Evolutionary conservation across 768 basidiomycete genomes (phyloP), one percentile per base, ranked within the genome.

Genomic region (Mycena galopus): DNA sequence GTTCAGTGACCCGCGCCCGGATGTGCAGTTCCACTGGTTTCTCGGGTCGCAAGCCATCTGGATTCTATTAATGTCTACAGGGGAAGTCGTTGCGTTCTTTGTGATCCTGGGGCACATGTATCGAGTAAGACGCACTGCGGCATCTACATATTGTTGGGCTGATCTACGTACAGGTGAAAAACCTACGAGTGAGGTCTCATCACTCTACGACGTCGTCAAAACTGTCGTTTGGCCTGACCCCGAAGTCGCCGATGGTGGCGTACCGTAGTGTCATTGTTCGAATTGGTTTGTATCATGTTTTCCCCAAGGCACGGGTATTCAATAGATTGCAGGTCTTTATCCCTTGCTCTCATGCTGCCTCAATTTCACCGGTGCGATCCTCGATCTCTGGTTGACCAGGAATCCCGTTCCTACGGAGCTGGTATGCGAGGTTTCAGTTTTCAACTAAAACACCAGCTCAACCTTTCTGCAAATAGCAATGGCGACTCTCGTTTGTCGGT

Each of bases 401-500:
- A 57, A 19, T 32, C 56, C 32, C 3, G 19, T 32, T 19, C 32
- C 56, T 23, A 33, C 53, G 14, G 29, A 21, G 19, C 55, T 32
- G 55, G 55, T 56, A 56, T 56, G 55, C 29, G 16, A 4, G n/a
- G n/a, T n/a, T n/a, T n/a, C 16, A 8, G 29, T 32, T 56, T 62
- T 42, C 25, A 19, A 62, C 47, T 35, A 27, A 47, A 23, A 32
- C 42, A 17, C 35, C 19, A 11, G n/a, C 44, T 21, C 5, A 47
- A 16, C 29, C 29, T 30, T 12, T n/a, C 27, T 62, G 60, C 29
- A 29, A n/a, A 39, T 30, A 60, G 58, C 35, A 60, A 60, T 60
- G 58, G 58, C 58, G 35, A 39, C 37, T 60, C 35, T 62, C 60
- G 60, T 32, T 59, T 21, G 58, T 62, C 60, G 42, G 60, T 62